A percentile compares a stretch with the other conserved stretches of the same genome.
These are phyloP conservation scores for Termitomyces sp. DNA, from an alignment of 768 basidiomycete genomes.

Conservation along the genomic window DNA sequence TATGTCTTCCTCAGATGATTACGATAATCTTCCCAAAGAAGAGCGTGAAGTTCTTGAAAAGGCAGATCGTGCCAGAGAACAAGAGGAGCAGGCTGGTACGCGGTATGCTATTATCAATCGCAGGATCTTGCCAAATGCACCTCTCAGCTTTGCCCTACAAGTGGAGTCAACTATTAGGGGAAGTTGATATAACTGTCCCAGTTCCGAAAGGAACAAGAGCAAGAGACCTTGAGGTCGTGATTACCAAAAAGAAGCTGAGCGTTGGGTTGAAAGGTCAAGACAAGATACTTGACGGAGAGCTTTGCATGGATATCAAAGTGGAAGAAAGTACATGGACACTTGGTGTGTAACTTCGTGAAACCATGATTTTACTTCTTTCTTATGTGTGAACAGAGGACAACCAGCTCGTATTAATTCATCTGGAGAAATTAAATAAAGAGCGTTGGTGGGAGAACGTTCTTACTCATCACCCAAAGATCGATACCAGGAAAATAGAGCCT, in stretches of 20 bases:
- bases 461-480: conserved; percentile 93
- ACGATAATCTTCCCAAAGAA: conserved; percentile 72
- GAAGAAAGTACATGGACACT: conserved; percentile 98
- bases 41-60: conserved; percentile 72
- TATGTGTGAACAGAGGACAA: conserved; percentile 59
- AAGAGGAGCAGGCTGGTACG: conserved; percentile 80
- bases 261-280: conserved; percentile 84
- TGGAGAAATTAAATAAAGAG: conserved; percentile 83
- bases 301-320: conserved; percentile 90
- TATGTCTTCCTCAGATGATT: conserved; percentile 37
- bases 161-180: conserved; percentile 88
- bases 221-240: conserved; percentile 63
- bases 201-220: conserved; percentile 86
- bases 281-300: conserved; percentile 80
- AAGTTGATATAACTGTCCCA: conserved; percentile 77
- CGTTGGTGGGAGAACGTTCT: conserved; percentile 99
- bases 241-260: conserved; percentile 79
- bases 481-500: conserved; percentile 93
- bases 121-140: conserved; percentile 16
- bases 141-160: conserved; percentile 75
- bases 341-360: conserved; percentile 45
- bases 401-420: conserved; percentile 61
- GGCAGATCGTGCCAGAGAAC: conserved; percentile 62
- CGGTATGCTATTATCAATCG: conserved; percentile 10
- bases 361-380: neutral